These are phyloP conservation scores for Moesziomyces sp. DNA, from an alignment of 1,284 basidiomycete genomes.

Conservation along the genomic window DNA sequence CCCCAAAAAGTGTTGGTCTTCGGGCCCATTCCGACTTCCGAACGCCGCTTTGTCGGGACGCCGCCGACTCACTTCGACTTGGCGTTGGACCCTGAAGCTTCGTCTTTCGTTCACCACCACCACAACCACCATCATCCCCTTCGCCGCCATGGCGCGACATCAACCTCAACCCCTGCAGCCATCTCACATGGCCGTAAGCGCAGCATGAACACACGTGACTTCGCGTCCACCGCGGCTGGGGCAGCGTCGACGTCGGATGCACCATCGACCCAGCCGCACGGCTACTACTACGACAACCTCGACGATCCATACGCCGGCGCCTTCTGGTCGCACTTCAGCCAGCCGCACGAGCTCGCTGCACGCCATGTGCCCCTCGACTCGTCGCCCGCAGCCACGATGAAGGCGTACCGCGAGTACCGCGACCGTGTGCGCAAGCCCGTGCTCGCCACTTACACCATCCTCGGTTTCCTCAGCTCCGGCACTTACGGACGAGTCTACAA, in stretches of 20 bases:
- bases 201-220: not conserved
- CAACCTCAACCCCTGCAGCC: not conserved
- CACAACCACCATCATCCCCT: not conserved
- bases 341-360: constrained; percentile 38
- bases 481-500: constrained; percentile 99
- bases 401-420: constrained; percentile 58
- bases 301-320: constrained; percentile 36
- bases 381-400: constrained; percentile 51
- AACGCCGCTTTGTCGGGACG: not conserved
- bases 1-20: not conserved
- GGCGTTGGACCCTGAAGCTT: constrained; percentile 4
- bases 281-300: constrained; percentile 31
- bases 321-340: constrained; percentile 42
- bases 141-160: not conserved
- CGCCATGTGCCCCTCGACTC: constrained; percentile 34
- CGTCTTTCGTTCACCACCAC: too few species aligned
- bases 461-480: constrained; percentile 97
- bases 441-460: constrained; percentile 77
- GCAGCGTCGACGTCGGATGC: not conserved
- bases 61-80: not conserved
- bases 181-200: not conserved
- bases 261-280: constrained; percentile 4
- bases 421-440: constrained; percentile 54
- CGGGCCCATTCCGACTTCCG: constrained; percentile 1
- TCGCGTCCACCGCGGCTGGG: not conserved